phyloP scores from a whole-genome alignment of 2,329 filamentous ascomycete species.

The Stenocarpella maydis region DNA sequence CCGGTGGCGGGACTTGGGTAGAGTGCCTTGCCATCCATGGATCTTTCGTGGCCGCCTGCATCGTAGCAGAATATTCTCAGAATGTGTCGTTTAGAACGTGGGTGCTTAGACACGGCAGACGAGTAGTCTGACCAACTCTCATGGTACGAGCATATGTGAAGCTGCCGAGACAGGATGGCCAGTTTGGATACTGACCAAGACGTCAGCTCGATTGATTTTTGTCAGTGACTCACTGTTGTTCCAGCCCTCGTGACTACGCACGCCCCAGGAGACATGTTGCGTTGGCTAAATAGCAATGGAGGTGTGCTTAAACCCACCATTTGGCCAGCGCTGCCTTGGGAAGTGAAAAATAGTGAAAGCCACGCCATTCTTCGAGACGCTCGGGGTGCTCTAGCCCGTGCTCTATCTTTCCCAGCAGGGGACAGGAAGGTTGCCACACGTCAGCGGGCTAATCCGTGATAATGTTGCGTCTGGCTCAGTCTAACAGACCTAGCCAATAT shows the following conservation, averaged over 20 bases:
- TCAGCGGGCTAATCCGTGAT: too few relatives aligned
- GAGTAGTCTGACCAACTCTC: background rate
- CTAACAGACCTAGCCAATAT: too few relatives aligned
- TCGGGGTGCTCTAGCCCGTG: conserved; percentile 1
- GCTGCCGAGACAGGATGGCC: background rate
- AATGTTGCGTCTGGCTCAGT: too few relatives aligned
- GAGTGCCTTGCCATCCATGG: background rate
- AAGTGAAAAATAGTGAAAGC: background rate
- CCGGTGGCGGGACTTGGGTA: accelerated
- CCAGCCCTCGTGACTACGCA: background rate
- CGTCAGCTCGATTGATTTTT: background rate
- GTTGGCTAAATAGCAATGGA: too few relatives aligned
- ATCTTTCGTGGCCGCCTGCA: background rate
- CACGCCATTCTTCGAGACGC: background rate
- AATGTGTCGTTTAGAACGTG: background rate
- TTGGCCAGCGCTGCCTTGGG: background rate
- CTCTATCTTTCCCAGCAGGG: too few relatives aligned
- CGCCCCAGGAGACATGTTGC: background rate
- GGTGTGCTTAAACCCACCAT: background rate
- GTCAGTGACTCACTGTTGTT: background rate
- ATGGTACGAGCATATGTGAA: background rate
- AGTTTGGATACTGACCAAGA: background rate
- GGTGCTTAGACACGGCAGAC: too few relatives aligned
- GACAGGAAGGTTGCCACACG: too few relatives aligned
- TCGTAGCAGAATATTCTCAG: background rate